These are phyloP conservation scores for Rhododendron vialii DNA, from an alignment of 148 eudicot species.

Conservation along the genomic window DNA sequence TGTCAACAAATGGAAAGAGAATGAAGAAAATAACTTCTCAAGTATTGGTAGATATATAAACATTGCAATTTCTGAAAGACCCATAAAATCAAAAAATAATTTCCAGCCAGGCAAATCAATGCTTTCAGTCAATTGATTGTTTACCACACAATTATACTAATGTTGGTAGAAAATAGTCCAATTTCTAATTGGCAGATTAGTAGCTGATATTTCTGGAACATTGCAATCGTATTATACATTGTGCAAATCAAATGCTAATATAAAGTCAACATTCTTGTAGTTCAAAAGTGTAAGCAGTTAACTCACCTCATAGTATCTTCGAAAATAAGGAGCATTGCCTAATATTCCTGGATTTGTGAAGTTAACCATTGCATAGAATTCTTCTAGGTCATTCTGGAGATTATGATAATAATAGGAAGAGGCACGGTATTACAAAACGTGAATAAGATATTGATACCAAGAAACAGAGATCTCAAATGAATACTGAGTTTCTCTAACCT, in stretches of 20 bases:
- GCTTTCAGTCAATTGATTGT: not conserved
- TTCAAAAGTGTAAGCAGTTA: conserved; percentile 4
- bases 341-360: conserved; percentile 94
- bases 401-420: not conserved
- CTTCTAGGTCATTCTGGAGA: conserved; percentile 90
- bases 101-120: conserved; percentile 3
- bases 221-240: not conserved
- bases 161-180: not conserved
- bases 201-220: not conserved
- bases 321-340: conserved; percentile 87
- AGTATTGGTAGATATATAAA: not conserved
- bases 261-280: not conserved
- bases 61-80: not conserved
- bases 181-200: not conserved
- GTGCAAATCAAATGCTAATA: not conserved
- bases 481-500: conserved; percentile 45
- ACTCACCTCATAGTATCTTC: conserved; percentile 86
- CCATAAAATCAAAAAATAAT: not conserved
- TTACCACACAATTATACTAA: not conserved
- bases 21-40: not conserved
- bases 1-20: not conserved
- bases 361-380: conserved; percentile 94
- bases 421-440: not conserved
- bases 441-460: conserved; percentile 10
- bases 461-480: conserved; percentile 1